Conservation (phyloP, 441 rosid species). For the Aleurites moluccanus region DNA sequence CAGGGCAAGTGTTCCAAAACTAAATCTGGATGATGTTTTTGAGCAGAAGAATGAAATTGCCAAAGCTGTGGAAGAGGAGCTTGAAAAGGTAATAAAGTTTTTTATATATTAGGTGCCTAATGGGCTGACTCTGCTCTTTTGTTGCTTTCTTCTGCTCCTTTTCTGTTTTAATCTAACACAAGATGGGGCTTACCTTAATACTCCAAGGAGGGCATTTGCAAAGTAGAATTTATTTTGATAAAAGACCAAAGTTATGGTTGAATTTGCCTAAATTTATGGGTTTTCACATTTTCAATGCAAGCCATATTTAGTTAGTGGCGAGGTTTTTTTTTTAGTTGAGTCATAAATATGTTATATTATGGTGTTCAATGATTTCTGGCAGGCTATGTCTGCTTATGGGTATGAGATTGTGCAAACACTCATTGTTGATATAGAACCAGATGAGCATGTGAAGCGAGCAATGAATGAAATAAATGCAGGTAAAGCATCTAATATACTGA, state of each 20-base stretch:
- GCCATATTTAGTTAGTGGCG: not conserved
- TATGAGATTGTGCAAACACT: conserved; percentile 65
- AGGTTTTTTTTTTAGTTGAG: not conserved
- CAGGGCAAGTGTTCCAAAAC: conserved; percentile 35
- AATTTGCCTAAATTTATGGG: too few species aligned
- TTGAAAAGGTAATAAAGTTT: conserved; percentile 27
- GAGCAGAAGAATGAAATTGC: conserved; percentile 41
- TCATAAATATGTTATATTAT: not conserved
- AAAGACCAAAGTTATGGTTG: too few species aligned
- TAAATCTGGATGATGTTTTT: conserved; percentile 30
- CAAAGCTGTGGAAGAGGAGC: conserved; percentile 38
- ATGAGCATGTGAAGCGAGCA: conserved; percentile 61
- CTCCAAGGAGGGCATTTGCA: not conserved
- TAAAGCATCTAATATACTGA: conserved; percentile 15
- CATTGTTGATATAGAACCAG: conserved; percentile 64
- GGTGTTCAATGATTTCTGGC: not conserved
- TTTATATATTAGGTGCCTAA: too few species aligned
- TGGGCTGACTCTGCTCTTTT: not conserved
- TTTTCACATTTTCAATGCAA: not conserved
- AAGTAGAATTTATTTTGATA: not conserved
- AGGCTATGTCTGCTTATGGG: conserved; percentile 61
- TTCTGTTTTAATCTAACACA: not conserved
- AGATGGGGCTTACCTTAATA: not conserved
- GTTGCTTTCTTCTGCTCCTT: not conserved
- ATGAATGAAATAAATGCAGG: conserved; percentile 81